Evolutionary conservation across 139 green algal species (phyloP).

Genomic region (Coccomyxa sp.): DNA sequence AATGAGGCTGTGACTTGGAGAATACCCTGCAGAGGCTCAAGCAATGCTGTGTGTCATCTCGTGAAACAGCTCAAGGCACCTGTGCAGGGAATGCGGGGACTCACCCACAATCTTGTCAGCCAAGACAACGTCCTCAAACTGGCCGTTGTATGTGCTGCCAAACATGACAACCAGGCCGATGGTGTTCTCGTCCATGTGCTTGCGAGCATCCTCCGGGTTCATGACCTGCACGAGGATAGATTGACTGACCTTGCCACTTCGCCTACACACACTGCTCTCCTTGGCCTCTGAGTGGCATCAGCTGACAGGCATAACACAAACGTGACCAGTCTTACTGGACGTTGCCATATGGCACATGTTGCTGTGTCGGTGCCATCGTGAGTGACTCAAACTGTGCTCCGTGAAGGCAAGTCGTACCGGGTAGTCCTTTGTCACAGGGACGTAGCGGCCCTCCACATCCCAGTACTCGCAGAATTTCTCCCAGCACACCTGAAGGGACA

Average conservation of each 20-base stretch:
- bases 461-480: conserved; percentile 28
- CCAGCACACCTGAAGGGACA: conserved; percentile 40
- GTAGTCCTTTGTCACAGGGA: conserved; percentile 11
- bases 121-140: conserved; percentile 57
- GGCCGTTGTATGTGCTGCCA: conserved; percentile 64
- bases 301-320: too few relatives aligned
- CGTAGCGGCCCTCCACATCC: conserved; percentile 35
- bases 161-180: conserved; percentile 15
- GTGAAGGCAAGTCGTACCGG: conserved; percentile 5
- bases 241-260: background rate
- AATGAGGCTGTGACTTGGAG: background rate
- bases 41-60: background rate
- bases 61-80: too few relatives aligned
- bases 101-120: conserved; percentile 37
- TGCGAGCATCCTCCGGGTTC: background rate
- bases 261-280: too few relatives aligned
- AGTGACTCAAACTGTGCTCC: conserved; percentile 50
- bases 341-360: too few relatives aligned
- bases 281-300: too few relatives aligned
- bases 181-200: background rate
- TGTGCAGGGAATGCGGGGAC: background rate
- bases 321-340: too few relatives aligned
- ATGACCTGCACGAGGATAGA: background rate
- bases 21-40: too few relatives aligned
- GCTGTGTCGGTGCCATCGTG: background rate